A percentile compares a stretch with the other conserved stretches of the same genome.
phyloP scores from a whole-genome alignment of 208 protist species.

The Trypanosoma vivax region DNA sequence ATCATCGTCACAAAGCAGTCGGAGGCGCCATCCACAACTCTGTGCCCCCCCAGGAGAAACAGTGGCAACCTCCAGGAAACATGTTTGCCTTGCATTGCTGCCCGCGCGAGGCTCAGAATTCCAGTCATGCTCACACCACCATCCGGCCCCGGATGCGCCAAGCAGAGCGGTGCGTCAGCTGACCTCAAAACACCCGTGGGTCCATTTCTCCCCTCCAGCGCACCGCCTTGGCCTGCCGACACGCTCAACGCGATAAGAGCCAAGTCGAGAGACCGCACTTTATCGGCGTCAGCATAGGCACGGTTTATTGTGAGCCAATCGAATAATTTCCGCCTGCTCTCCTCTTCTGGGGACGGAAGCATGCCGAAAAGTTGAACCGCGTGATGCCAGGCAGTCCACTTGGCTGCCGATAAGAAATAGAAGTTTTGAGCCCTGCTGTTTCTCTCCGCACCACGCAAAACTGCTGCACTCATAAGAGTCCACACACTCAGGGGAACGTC shows the following conservation, averaged over 20 bases:
- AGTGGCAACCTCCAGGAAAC: conserved; percentile 32
- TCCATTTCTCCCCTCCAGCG: too few relatives aligned
- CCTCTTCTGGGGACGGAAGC: conserved; percentile 1
- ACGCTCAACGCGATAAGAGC: neutral
- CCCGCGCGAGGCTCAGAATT: conserved; percentile 14
- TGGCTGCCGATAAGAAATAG: conserved; percentile 13
- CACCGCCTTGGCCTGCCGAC: too few relatives aligned
- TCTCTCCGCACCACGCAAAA: conserved; percentile 1
- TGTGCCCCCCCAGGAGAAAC: conserved; percentile 14
- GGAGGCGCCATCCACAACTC: conserved; percentile 35
- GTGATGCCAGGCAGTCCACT: conserved; percentile 18
- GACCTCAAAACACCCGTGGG: too few relatives aligned
- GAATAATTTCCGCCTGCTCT: conserved; percentile 6
- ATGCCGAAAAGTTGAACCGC: conserved; percentile 11
- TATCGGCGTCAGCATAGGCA: neutral
- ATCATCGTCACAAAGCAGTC: conserved; percentile 39
- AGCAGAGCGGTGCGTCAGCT: too few relatives aligned
- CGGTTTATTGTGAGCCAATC: conserved; percentile 8
- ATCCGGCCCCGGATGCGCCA: conserved; percentile 1
- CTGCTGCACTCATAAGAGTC: neutral
- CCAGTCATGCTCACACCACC: conserved; percentile 1
- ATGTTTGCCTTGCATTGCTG: conserved; percentile 10
- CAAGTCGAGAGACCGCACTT: conserved; percentile 7
- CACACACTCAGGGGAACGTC: conserved; percentile 10
- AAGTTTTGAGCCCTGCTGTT: conserved; percentile 9